Conservation (phyloP, 179 eudicot genomes). For the Camellia oleifera region DNA sequence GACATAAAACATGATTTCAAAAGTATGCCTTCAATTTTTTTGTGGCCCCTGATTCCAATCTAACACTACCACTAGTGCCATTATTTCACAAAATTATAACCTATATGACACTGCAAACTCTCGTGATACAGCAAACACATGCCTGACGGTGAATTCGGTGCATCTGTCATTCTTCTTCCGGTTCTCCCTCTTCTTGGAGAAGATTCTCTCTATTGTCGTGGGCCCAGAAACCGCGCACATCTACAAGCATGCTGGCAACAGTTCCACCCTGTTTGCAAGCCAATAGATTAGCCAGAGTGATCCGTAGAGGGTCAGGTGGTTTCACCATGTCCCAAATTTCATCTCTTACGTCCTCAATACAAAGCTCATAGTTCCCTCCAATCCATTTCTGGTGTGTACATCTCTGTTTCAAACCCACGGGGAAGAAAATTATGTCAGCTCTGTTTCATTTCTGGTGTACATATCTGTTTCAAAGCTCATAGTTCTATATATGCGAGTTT, state of each 20-base stretch:
- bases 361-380: conserved; percentile 94
- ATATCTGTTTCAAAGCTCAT: no score
- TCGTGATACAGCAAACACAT: not conserved
- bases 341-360: conserved; percentile 95
- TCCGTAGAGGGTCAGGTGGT: conserved; percentile 77
- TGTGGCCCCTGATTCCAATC: not conserved
- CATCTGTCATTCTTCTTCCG: conserved; percentile 64
- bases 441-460: conserved; percentile 38
- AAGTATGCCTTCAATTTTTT: not conserved
- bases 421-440: conserved; percentile 2
- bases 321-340: conserved; percentile 99
- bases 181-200: conserved; percentile 98
- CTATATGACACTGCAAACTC: no score
- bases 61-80: not conserved
- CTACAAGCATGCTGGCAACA: conserved; percentile 96
- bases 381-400: conserved; percentile 95
- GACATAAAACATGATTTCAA: not conserved
- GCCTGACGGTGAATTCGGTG: not conserved
- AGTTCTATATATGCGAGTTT: no score
- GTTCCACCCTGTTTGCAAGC: conserved; percentile 95
- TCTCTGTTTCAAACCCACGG: conserved; percentile 52
- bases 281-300: conserved; percentile 71
- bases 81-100: not conserved
- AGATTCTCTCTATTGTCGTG: conserved; percentile 99
- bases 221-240: conserved; percentile 98